These are phyloP conservation scores for Coprinellus aureogranulatus DNA, from an alignment of 768 basidiomycete genomes.

Conservation along the genomic window DNA sequence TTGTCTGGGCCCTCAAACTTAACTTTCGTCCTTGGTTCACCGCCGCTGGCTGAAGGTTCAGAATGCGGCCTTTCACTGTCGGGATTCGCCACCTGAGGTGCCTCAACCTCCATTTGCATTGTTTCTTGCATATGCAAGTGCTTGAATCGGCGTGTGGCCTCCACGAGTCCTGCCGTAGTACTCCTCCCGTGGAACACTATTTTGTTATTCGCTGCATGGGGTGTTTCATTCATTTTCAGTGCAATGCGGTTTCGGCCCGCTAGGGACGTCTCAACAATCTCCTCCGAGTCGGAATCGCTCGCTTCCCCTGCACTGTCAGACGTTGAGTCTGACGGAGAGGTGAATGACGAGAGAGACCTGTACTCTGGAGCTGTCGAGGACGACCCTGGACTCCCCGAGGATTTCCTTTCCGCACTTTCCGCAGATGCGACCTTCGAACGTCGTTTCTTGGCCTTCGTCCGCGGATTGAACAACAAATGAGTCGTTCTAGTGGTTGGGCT, in stretches of 20 bases:
- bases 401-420: neutral
- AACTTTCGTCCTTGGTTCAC: neutral
- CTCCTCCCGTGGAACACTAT: constrained; percentile 64
- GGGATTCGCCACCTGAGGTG: no score
- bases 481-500: constrained; percentile 21
- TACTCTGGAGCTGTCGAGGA: neutral
- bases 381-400: constrained; percentile 1
- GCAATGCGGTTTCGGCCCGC: constrained; percentile 36
- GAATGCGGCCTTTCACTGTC: no score
- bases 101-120: constrained; percentile 3
- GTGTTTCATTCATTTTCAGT: constrained; percentile 30
- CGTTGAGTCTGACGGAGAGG: constrained; percentile 13
- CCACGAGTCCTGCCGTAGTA: constrained; percentile 54
- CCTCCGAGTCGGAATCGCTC: constrained; percentile 32
- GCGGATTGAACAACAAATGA: constrained; percentile 28
- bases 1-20: constrained; percentile 19
- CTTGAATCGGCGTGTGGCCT: constrained; percentile 51
- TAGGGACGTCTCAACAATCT: constrained; percentile 30
- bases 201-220: constrained; percentile 34
- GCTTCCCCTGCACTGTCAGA: constrained; percentile 22
- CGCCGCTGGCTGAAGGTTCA: no score
- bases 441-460: constrained; percentile 3
- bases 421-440: neutral
- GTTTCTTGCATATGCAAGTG: constrained; percentile 46
- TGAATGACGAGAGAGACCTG: constrained; percentile 3